Evolutionary conservation across 768 basidiomycete genomes (phyloP), one percentile per base, ranked within the genome.

Genomic region (Mycena metata): DNA sequence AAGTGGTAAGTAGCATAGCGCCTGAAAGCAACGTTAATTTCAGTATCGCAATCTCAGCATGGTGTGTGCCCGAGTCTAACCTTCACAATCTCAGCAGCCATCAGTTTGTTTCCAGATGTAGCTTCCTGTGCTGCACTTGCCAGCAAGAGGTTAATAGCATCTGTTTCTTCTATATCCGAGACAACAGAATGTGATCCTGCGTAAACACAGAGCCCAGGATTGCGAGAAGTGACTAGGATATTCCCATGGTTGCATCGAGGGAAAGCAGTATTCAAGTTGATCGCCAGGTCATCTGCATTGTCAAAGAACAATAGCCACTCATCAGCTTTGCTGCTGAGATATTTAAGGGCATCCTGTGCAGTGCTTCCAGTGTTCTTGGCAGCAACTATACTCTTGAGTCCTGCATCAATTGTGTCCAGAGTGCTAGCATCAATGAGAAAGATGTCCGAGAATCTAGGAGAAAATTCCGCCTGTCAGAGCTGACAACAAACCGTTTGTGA

Each of bases 211-310:
- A 66, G 41, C 23, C 62, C 66, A 10, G 30, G 54, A 39, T 66
- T 66, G 11, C 69, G 59, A 39, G 65, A 66, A 26, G 69, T 71
- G 24, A 71, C 64, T 0, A 71, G 19, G 16, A 71, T 60, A 43
- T 66, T 67, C 4, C 69, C 69, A 49, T 64, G 66, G 3, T 39
- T 30, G 46, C 69, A 54, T 1, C 23, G 33, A 36, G 69, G 66
- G 15, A 71, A 23, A 59, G 26, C 47, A 24, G 24, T 4, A n/a
- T 57, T 43, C 39, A 71, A 36, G 16, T 55, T 45, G 2, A 68
- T 47, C 23, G 15, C 46, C 3, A 35, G 49, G 41, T 62, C 45
- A 71, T 67, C 70, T 56, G 65, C 47, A 59, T 67, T 63, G 46
- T 60, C 52, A 46, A 50, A n/a, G n/a, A n/a, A n/a, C n/a, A n/a